Conservation (phyloP, 2,329 filamentous ascomycete species). For the Aspergillus sojae region DNA sequence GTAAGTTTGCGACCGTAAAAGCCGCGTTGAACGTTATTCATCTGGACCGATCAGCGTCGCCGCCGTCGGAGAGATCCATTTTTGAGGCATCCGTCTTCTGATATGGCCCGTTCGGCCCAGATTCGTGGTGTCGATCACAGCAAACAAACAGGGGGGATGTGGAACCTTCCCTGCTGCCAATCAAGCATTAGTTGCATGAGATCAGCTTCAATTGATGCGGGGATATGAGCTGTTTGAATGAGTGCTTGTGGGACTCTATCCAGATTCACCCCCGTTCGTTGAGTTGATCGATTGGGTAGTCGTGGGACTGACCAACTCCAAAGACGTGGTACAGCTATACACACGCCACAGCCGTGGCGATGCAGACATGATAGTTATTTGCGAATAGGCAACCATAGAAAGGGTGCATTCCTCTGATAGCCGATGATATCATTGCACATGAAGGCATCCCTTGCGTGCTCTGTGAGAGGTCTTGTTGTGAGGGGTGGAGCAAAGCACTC, state of each 20-base stretch:
- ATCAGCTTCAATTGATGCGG: background rate
- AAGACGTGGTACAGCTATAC: background rate
- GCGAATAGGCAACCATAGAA: background rate
- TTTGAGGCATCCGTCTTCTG: no score
- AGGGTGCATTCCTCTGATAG: background rate
- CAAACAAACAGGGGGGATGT: background rate
- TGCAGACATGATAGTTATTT: background rate
- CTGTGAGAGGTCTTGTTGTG: background rate
- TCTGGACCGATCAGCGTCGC: no score
- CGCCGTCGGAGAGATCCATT: background rate
- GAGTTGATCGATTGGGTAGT: background rate
- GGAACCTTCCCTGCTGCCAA: background rate
- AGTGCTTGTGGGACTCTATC: background rate
- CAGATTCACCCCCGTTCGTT: background rate
- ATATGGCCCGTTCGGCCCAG: background rate
- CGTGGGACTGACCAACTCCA: background rate
- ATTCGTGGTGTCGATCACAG: background rate
- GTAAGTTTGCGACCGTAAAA: background rate
- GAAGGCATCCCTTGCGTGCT: constrained; percentile 12
- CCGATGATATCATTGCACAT: constrained; percentile 20
- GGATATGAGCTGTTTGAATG: background rate
- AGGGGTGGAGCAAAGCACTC: background rate
- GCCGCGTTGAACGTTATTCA: background rate
- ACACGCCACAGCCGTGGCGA: background rate
- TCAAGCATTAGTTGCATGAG: background rate